Percentiles rank a stretch among this genome's conserved stretches.
Evolutionary conservation across 768 basidiomycete species (phyloP).

Genomic region (Mycena rebaudengoi): DNA sequence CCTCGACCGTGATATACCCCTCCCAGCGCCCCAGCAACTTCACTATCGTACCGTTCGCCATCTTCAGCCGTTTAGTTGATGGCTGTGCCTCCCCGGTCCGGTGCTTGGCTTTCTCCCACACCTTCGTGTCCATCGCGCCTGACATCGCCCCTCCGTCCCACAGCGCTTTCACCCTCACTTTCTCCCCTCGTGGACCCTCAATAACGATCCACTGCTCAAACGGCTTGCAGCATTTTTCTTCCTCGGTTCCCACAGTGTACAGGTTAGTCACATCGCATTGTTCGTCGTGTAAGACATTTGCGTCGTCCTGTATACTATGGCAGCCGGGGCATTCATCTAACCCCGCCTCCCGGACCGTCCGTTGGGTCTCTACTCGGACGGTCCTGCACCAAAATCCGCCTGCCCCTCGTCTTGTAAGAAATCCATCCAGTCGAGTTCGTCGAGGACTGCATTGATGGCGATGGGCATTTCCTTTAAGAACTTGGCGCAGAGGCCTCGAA

Average conservation of each 20-base stretch:
- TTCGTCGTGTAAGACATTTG: neutral
- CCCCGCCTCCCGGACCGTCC: conserved; percentile 2
- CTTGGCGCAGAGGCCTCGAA: neutral
- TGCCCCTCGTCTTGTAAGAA: conserved; percentile 27
- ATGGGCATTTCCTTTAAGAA: neutral
- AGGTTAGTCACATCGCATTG: conserved; percentile 2
- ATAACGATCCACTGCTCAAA: conserved; percentile 33
- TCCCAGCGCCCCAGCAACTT: conserved; percentile 29
- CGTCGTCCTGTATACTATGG: conserved; percentile 6
- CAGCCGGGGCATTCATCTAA: conserved; percentile 5
- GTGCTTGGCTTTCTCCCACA: conserved; percentile 23
- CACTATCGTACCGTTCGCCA: conserved; percentile 42
- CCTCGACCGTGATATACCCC: conserved; percentile 26
- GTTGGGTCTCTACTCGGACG: conserved; percentile 27
- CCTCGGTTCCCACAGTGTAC: conserved; percentile 19
- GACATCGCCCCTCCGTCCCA: conserved; percentile 44
- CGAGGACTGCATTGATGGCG: neutral
- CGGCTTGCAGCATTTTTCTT: conserved; percentile 13
- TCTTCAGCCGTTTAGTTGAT: conserved; percentile 32
- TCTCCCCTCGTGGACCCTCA: conserved; percentile 21
- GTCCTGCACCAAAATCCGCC: conserved; percentile 30
- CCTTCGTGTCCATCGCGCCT: conserved; percentile 30
- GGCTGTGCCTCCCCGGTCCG: conserved; percentile 11
- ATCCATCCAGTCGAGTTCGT: conserved; percentile 14
- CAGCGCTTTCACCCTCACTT: conserved; percentile 22